Base-by-base conservation (phyloP, 306 rosid genomes). In the Alnus rubra region DNA sequence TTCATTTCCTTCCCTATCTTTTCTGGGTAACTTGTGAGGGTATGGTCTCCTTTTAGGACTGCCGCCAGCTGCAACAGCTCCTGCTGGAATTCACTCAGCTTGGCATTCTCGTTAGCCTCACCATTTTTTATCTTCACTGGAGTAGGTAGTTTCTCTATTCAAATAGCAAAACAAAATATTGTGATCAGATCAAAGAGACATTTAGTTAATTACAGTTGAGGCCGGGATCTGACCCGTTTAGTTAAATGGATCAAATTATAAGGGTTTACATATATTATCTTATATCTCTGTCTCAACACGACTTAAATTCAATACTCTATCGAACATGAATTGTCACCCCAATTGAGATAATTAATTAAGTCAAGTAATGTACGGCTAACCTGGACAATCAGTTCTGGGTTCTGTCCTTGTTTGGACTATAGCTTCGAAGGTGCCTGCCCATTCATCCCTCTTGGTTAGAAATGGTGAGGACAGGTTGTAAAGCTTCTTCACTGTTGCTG, bases 321-420 rank as follows among this genome's bases (percentile, higher is more conserved):
- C 0, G 28, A 23, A 23, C 0, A 23, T 0, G 28, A 39, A 39
- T 39, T 39, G 3, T 39, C 44, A 1, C 5, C 44, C 0, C 0
- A 4, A 39, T 14, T 3, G 37, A 14, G 19, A 30, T 9, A 23
- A 23, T 23, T 23, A 23, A 23, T 23, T 23, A 28, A 6, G 56
- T 16, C 56, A 11, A 19, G 60, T 3, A 73, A 69, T 59, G 75
- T 1, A 23, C 28, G 33, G 83, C 85, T 75, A 80, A 92, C 98
- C 92, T 42, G 98, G 98, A 82, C 98, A 92, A 74, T 92, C 97
- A 35, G 93, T 91, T 77, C 98, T 89, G 9, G 98, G 97, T 51
- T 89, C 45, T 13, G 84, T 83, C 75, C 86, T 79, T 35, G 77
- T 87, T 69, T 82, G 89, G 6, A 94, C 82, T 75, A 94, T 84